Percentiles rank a stretch among this genome's conserved stretches.
Evolutionary conservation across 1,139 yeast genomes (phyloP).

Genomic region (Pneumocystis carinii): DNA sequence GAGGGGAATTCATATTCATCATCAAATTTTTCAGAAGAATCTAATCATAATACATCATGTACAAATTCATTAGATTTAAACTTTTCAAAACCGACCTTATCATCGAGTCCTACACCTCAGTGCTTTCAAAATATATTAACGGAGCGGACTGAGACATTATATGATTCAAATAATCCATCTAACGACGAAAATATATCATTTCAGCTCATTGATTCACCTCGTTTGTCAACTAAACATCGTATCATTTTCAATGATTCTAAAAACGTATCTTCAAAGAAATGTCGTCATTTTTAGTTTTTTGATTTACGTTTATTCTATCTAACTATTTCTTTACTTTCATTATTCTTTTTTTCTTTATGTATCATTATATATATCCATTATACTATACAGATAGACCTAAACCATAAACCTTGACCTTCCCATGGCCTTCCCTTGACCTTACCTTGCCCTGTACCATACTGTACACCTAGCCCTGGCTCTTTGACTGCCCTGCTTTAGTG

Average conservation of each 20-base stretch:
- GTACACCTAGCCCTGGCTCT: too few relatives aligned
- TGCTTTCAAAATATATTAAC: background rate
- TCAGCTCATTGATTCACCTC: background rate
- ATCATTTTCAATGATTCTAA: background rate
- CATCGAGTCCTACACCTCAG: background rate
- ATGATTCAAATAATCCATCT: background rate
- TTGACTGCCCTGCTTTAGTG: too few relatives aligned
- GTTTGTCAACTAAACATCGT: background rate
- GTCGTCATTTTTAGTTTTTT: background rate
- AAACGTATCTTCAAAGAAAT: background rate
- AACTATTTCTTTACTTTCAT: background rate
- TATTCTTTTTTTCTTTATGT: background rate
- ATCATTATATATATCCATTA: too few relatives aligned
- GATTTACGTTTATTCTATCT: background rate
- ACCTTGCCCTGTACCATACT: too few relatives aligned
- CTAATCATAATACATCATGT: background rate
- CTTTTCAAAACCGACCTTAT: background rate
- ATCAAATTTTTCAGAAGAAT: background rate
- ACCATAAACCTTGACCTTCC: too few relatives aligned
- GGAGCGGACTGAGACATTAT: background rate
- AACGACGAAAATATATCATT: background rate
- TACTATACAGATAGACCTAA: too few relatives aligned
- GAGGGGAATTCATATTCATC: background rate
- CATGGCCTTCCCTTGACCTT: too few relatives aligned
- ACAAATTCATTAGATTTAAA: background rate